Percentiles rank a stretch among this genome's conserved stretches.
Conservation (phyloP, 2,329 filamentous ascomycete genomes). For the Colletotrichum navitas region DNA sequence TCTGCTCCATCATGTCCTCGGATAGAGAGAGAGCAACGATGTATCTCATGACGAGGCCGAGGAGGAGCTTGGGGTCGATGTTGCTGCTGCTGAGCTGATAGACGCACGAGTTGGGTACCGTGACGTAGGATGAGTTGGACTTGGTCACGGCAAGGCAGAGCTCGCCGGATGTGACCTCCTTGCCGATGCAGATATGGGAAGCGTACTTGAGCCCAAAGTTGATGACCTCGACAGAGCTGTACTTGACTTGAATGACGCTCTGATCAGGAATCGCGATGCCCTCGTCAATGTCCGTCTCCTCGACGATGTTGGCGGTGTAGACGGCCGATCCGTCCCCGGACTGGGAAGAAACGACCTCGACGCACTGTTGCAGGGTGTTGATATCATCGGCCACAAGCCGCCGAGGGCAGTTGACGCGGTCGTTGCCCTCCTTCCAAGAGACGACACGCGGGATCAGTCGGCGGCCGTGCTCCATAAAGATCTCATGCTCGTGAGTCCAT, state of each 20-base stretch:
- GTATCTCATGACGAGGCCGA: slow-evolving; percentile 46
- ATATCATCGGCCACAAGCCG: slow-evolving; percentile 50
- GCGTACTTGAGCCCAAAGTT: slow-evolving; percentile 44
- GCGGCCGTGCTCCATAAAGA: slow-evolving; percentile 52
- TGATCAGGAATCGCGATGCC: slow-evolving; percentile 8
- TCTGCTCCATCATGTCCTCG: slow-evolving; percentile 25
- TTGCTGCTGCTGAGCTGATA: slow-evolving; percentile 33
- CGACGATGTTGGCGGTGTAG: slow-evolving; percentile 43
- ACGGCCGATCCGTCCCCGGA: slow-evolving; percentile 41
- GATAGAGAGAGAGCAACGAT: slow-evolving; percentile 44
- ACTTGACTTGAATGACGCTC: slow-evolving; percentile 50
- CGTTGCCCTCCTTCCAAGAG: slow-evolving; percentile 54
- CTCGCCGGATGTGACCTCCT: slow-evolving; percentile 45
- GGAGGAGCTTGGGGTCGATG: slow-evolving; percentile 43
- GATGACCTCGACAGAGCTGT: slow-evolving; percentile 53
- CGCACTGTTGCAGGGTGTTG: slow-evolving; percentile 51
- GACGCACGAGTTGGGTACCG: slow-evolving; percentile 43
- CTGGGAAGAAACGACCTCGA: slow-evolving; percentile 47
- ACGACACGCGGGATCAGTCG: slow-evolving; percentile 55
- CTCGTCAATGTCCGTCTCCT: slow-evolving; percentile 40
- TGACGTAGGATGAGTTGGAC: slow-evolving; percentile 53
- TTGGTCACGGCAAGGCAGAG: slow-evolving; percentile 48
- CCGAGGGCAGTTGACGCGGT: slow-evolving; percentile 54
- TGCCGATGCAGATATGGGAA: slow-evolving; percentile 52
- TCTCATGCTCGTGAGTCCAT: slow-evolving; percentile 42